Conservation (phyloP, 805 yeast species). For the Ogataea polymorpha region DNA sequence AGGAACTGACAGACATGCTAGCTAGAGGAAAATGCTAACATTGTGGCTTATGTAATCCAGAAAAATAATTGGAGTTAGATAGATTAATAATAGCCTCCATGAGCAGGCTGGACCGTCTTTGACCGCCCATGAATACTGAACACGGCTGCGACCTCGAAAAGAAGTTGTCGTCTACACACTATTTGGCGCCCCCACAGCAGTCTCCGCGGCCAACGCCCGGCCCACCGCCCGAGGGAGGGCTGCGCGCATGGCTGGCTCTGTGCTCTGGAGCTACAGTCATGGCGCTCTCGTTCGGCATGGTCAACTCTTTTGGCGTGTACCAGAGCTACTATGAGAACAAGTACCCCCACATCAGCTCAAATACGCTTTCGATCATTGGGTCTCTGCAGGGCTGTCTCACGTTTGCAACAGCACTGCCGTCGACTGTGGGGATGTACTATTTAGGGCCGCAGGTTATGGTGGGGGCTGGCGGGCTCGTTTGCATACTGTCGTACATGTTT, state of each 20-base stretch:
- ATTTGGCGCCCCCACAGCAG: too few relatives aligned
- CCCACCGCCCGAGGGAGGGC: constrained; percentile 41
- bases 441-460: constrained; percentile 40
- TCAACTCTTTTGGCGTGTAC: constrained; percentile 57
- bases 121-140: too few relatives aligned
- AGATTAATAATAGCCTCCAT: too few relatives aligned
- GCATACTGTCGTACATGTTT: constrained; percentile 46
- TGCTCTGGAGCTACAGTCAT: constrained; percentile 44
- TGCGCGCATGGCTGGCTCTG: constrained; percentile 52
- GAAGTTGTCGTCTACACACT: too few relatives aligned
- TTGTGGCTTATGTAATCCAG: not conserved
- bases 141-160: too few relatives aligned
- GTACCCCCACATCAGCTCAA: constrained; percentile 43
- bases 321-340: constrained; percentile 44
- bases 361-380: constrained; percentile 52
- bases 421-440: constrained; percentile 41
- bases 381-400: constrained; percentile 47
- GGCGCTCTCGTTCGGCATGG: constrained; percentile 56
- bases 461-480: constrained; percentile 41
- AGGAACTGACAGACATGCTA: constrained; percentile 37
- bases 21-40: not conserved
- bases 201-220: not conserved
- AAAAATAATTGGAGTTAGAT: too few relatives aligned
- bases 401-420: constrained; percentile 45
- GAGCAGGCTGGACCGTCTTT: too few relatives aligned